phyloP scores from a whole-genome alignment of 192 early-diverging fungal genomes.

The Umbelopsis ramanniana region DNA sequence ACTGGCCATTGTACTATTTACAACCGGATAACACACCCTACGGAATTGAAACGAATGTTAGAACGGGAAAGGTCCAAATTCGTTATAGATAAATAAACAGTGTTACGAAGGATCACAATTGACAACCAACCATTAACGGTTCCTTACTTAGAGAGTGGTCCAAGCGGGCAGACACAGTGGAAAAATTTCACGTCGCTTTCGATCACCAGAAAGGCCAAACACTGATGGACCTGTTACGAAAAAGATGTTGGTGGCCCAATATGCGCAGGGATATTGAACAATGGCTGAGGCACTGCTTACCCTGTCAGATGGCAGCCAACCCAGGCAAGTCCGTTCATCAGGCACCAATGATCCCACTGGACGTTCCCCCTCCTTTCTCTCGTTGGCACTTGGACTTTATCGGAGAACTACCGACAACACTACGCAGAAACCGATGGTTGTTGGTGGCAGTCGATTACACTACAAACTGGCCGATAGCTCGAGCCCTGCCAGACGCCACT shows the following conservation, averaged over 20 bases:
- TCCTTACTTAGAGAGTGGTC: not conserved
- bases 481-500: conserved; percentile 22
- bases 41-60: too few relatives aligned
- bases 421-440: too few relatives aligned
- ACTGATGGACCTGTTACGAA: not conserved
- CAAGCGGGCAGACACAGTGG: conserved; percentile 8
- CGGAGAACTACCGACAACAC: too few relatives aligned
- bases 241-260: conserved; percentile 19
- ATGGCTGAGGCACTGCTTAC: conserved; percentile 15
- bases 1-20: conserved; percentile 23
- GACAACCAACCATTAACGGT: not conserved
- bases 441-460: conserved; percentile 35
- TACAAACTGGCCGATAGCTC: conserved; percentile 37
- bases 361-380: too few relatives aligned
- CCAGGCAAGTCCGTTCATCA: too few relatives aligned
- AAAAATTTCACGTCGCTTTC: not conserved
- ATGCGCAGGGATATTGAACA: not conserved
- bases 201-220: not conserved
- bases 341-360: too few relatives aligned
- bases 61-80: not conserved
- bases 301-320: too few relatives aligned
- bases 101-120: not conserved
- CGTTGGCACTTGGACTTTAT: too few relatives aligned
- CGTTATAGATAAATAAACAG: not conserved
- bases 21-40: not conserved